Conservation (phyloP, 257 asterid genomes). For the Jacaranda mimosifolia region DNA sequence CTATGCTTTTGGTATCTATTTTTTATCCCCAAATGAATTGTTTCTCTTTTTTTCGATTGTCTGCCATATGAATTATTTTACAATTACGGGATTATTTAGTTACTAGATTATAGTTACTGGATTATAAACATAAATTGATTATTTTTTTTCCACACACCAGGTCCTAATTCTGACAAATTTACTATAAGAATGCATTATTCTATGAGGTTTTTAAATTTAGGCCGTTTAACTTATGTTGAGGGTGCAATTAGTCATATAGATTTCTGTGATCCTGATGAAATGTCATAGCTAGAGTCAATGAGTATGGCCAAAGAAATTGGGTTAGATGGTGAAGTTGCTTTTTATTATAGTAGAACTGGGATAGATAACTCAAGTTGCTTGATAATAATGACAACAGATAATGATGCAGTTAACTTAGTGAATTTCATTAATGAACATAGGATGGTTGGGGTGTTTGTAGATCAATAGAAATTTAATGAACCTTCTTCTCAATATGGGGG, state of each 20-base stretch:
- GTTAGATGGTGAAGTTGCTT: background rate
- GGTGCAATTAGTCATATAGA: background rate
- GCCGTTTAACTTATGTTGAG: no score
- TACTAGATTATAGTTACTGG: no score
- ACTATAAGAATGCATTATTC: no score
- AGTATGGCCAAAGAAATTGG: background rate
- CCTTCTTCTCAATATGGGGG: background rate
- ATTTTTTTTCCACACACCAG: no score
- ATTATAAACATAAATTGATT: no score
- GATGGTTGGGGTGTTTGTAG: background rate
- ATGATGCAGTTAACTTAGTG: background rate
- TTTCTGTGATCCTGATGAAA: background rate
- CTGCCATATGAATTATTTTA: no score
- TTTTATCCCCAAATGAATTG: no score
- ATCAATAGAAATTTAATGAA: background rate
- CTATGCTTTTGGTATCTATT: no score
- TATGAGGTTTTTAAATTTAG: no score
- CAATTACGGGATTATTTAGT: no score
- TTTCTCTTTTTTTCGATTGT: no score
- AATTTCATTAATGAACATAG: background rate
- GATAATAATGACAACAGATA: background rate
- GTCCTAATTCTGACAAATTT: no score
- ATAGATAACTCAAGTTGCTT: background rate
- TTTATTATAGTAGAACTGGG: background rate
- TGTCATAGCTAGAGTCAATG: background rate